Conservation (phyloP, 495 filamentous ascomycete genomes). For the Penicillium alfredii region DNA sequence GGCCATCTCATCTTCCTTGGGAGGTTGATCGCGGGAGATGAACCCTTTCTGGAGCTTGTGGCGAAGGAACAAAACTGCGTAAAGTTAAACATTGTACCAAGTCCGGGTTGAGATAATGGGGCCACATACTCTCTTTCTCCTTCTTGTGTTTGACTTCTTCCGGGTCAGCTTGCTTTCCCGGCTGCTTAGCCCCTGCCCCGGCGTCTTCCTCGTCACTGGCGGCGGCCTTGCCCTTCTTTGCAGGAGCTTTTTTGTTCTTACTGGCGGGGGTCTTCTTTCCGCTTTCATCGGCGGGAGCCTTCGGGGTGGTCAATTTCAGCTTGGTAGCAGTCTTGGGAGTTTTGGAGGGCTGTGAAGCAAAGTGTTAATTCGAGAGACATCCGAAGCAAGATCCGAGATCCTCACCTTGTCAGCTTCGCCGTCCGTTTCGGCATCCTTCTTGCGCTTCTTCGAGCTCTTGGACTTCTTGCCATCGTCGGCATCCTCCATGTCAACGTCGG, state of each 20-base stretch:
- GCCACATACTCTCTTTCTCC: slow-evolving; percentile 63
- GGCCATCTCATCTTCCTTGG: slow-evolving; percentile 85
- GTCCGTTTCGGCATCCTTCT: slow-evolving; percentile 59
- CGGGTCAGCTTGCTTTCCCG: slow-evolving; percentile 49
- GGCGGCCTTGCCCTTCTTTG: slow-evolving; percentile 38
- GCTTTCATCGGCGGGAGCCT: slow-evolving; percentile 41
- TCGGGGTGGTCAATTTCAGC: slow-evolving; percentile 49
- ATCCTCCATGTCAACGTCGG: slow-evolving; percentile 75
- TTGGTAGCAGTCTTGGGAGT: slow-evolving; percentile 54
- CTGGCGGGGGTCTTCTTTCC: slow-evolving; percentile 50
- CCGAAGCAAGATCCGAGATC: slow-evolving; percentile 3
- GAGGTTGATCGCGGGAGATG: slow-evolving; percentile 69
- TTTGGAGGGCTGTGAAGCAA: slow-evolving; percentile 43
- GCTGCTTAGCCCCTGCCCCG: slow-evolving; percentile 40
- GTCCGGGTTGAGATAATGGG: background rate
- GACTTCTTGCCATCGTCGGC: slow-evolving; percentile 48
- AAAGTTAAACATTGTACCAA: slow-evolving; percentile 3
- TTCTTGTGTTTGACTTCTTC: slow-evolving; percentile 60
- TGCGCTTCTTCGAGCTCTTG: slow-evolving; percentile 59
- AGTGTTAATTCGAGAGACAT: slow-evolving; percentile 1
- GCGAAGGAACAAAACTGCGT: slow-evolving; percentile 70
- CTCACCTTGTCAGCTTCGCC: slow-evolving; percentile 64
- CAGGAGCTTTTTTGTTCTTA: slow-evolving; percentile 52
- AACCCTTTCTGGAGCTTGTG: slow-evolving; percentile 91
- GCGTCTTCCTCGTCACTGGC: slow-evolving; percentile 40